Conservation (phyloP, 2,329 filamentous ascomycete genomes). For the Botrytis byssoidea region DNA sequence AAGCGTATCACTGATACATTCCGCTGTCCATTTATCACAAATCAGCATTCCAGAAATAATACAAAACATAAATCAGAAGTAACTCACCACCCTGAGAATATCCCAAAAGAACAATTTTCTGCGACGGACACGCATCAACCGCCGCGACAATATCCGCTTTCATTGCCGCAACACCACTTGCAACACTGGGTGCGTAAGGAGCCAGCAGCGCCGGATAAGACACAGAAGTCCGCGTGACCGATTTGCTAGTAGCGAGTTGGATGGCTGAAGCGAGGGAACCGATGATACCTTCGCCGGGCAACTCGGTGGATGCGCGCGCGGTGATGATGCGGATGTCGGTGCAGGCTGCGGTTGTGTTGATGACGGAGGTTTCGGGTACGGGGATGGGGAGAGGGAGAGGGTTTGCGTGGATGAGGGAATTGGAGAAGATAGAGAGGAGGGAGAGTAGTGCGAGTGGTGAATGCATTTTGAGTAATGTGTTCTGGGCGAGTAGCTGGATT, state of each 20-base stretch:
- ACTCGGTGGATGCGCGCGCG: constrained; percentile 8
- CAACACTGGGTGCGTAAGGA: constrained; percentile 1
- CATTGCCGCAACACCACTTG: constrained; percentile 13
- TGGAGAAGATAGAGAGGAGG: neutral
- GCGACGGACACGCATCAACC: neutral
- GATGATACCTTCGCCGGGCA: neutral
- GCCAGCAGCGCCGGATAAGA: neutral
- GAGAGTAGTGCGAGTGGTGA: neutral
- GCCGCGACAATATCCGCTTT: constrained; percentile 2
- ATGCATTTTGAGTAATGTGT: neutral
- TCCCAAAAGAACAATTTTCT: constrained; percentile 10
- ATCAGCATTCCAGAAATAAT: neutral
- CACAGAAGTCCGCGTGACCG: neutral
- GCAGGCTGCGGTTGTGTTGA: neutral
- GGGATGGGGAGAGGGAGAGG: neutral
- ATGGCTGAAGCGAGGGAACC: neutral
- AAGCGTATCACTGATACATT: constrained; percentile 5
- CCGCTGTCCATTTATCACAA: neutral
- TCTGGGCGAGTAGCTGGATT: neutral
- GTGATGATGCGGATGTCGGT: constrained; percentile 6
- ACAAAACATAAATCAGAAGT: neutral
- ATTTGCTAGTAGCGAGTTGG: neutral
- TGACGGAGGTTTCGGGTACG: neutral
- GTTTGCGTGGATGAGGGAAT: neutral
- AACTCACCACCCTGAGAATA: constrained; percentile 12